Evolutionary conservation across 106 monocot genomes (phyloP).

Genomic region (Dendrobium nobile): DNA sequence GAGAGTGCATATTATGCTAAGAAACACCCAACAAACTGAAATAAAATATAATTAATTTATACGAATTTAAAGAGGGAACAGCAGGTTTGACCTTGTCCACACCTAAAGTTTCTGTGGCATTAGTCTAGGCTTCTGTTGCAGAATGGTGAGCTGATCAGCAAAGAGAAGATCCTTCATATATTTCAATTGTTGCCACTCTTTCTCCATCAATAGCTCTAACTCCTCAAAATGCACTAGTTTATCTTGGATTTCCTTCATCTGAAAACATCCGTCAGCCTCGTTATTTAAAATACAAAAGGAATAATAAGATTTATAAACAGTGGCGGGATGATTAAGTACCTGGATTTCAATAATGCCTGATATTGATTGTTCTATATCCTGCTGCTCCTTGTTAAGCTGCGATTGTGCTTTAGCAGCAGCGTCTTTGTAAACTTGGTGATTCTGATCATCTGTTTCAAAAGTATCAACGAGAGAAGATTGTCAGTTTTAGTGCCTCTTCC

Average conservation of each 20-base stretch:
- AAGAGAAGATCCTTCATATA: slow-evolving; percentile 51
- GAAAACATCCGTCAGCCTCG: not conserved
- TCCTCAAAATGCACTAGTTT: slow-evolving; percentile 64
- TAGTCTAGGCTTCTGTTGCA: slow-evolving; percentile 25
- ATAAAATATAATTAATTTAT: not conserved
- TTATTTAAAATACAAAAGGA: not conserved
- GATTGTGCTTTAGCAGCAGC: slow-evolving; percentile 30
- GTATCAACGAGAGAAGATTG: slow-evolving; percentile 9
- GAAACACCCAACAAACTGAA: not conserved
- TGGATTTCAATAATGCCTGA: slow-evolving; percentile 62
- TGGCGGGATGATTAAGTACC: slow-evolving; percentile 19
- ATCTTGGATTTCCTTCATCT: slow-evolving; percentile 89
- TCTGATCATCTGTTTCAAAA: slow-evolving; percentile 14
- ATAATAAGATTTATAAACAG: not conserved
- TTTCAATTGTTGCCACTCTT: slow-evolving; percentile 53
- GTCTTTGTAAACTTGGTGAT: slow-evolving; percentile 21
- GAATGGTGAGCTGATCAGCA: slow-evolving; percentile 50
- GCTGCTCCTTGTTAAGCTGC: slow-evolving; percentile 57
- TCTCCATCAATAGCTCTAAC: slow-evolving; percentile 64
- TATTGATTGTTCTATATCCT: slow-evolving; percentile 54
- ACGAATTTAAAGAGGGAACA: not conserved
- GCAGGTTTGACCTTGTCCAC: slow-evolving; percentile 3
- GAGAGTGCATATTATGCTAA: not conserved
- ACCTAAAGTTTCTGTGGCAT: not conserved
- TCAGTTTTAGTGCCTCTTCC: not conserved